Base-by-base conservation (phyloP, 1,284 basidiomycete species). In the Heterobasidion parviporum region DNA sequence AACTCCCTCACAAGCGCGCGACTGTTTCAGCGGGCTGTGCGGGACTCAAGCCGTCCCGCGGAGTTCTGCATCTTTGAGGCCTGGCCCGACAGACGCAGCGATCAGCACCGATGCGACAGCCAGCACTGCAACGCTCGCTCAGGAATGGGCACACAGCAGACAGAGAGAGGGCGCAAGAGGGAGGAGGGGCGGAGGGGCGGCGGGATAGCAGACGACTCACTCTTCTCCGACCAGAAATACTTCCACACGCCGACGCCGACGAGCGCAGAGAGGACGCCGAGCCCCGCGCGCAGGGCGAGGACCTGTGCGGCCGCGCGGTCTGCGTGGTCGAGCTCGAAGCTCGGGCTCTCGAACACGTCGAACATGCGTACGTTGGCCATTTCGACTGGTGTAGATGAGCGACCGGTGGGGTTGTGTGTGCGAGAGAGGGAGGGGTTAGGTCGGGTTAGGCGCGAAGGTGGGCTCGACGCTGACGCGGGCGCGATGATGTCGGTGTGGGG, bases 311-410 rank as follows among this genome's bases (percentile, higher is more conserved):
- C 12, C 14, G 41, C 43, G 48, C 38, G 54, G 57, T 62, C 61
- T 34, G 44, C 45, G 2, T 43, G 16, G 10, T 59, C 54, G 20
- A 54, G 18, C 45, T 62, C 57, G 26, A 62, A 61, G 3, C 57
- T 54, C 15, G 61, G 61, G 45, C 59, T 56, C 33, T 62, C 61
- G 57, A 59, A 61, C 12, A 61, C 46, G 55, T 59, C 60, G 20
- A 62, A 59, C n/a, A 59, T 53, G 50, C 59, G 59, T 57, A 62
- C 61, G 38, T 14, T 50, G 26, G 18, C 10, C 38, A 41, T 41
- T 41, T 26, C 26, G 26, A 26, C 26, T 26, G 26, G 26, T 26
- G 4, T 26, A 6, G 26, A 5, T 26, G 26, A 26, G 26, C 26
- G 26, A 26, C 26, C 26, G 26, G 5, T 26, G 26, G 26, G 26